Evolutionary conservation across 768 basidiomycete genomes (phyloP), one percentile per base, ranked within the genome.

Genomic region (Leccinum fibrillosum): DNA sequence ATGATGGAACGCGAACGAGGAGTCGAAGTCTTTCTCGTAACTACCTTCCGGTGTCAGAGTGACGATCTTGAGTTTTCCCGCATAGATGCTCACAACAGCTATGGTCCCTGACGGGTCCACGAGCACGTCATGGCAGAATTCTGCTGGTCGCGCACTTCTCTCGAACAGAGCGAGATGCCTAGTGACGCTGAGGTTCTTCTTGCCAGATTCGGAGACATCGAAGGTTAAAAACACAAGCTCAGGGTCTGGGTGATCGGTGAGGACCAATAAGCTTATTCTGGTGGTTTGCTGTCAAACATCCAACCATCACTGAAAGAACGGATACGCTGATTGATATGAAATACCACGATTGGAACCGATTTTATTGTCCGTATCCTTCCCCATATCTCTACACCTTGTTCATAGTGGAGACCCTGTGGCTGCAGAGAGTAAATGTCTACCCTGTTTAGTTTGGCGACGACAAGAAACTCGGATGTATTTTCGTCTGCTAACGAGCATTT

Each of bases 211-310:
- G 34, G 75, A 68, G 37, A 77, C 74, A 3, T 70, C 69, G 66
- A 85, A 88, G 3, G 75, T 68, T 42, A 93, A 75, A 61, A 91
- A 77, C 35, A 92, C 70, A 12, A 92, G 77, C 59, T 86, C 84
- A 9, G 90, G 88, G 34, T 89, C 83, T 1, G 90, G 90, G 64
- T 91, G 89, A 58, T 89, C 89, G 0, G 88, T 80, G 67, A 92
- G 78, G 32, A 90, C 78, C 21, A 90, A 69, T 13, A 92, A 28
- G 78, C 78, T 62, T 73, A 76, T 35, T 65, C 60, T 45, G 74
- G 75, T 55, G 74, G 75, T 74, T 64, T 65, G 61, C 59, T 64
- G 54, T 59, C n/a, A 32, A 60, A 53, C 13, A 53, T 56, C 39
- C 45, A 30, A 61, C 5, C 28, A 35, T 62, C 39, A 59, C 56